Conservation (phyloP, 2,329 filamentous ascomycete species). For the Tolypocladium tundrense region DNA sequence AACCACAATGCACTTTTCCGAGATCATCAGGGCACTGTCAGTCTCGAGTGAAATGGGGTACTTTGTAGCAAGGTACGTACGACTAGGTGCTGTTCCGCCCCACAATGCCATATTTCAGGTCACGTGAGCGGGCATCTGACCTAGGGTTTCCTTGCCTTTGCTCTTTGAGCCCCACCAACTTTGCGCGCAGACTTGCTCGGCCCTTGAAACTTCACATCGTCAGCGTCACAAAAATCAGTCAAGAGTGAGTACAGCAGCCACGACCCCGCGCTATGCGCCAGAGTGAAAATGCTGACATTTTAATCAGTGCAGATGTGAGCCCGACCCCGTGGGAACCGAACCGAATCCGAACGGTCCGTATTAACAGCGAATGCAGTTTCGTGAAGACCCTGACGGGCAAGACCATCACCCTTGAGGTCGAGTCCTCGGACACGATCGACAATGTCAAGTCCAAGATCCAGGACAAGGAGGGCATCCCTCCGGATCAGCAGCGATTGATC, state of each 20-base stretch:
- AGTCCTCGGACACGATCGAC: conserved; percentile 98
- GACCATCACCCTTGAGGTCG: conserved; percentile 99
- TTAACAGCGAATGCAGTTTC: conserved; percentile 56
- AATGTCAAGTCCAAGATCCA: conserved; percentile 99
- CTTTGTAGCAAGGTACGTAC: no score
- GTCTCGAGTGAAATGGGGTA: no score
- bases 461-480: conserved; percentile 98
- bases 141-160: conserved; percentile 25
- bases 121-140: conserved; percentile 21
- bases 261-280: neutral
- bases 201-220: conserved; percentile 28
- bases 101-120: neutral
- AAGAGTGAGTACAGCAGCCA: conserved; percentile 42
- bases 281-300: conserved; percentile 34
- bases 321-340: conserved; percentile 13
- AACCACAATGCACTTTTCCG: no score
- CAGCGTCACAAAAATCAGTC: conserved; percentile 41
- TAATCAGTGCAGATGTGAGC: conserved; percentile 80
- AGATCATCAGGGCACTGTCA: no score
- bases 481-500: conserved; percentile 97
- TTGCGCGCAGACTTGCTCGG: conserved; percentile 25
- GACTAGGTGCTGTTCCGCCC: neutral
- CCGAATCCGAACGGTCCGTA: conserved; percentile 13
- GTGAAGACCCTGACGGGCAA: conserved; percentile 99
- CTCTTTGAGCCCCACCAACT: conserved; percentile 32